Evolutionary conservation across 805 yeast genomes (phyloP), one percentile per base, ranked within the genome.

Genomic region (Metschnikowia lochheadii): DNA sequence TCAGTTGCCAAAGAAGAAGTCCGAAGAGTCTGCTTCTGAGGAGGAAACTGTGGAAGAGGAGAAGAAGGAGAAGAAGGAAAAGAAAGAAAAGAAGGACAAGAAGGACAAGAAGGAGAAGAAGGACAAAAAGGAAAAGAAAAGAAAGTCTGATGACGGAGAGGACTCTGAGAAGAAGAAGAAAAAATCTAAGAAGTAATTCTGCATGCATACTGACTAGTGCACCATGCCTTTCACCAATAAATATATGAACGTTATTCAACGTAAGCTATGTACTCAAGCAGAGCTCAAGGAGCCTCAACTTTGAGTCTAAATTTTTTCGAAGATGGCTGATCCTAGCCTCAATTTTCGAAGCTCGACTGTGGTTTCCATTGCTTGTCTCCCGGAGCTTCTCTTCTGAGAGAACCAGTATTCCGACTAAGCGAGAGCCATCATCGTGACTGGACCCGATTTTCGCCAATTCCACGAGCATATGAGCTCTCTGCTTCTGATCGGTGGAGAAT

Each of bases 81-180:
- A 73, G 50, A 74, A 77, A 63, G 75, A 75, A 33, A 54, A 53
- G 21, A 55, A 56, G 56, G 55, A 57, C 54, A 53, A 55, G 62
- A 68, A 53, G 66, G 75, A 46, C 74, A 78, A 64, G 75, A 75
- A 70, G 75, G 72, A 60, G 78, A 80, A 77, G 64, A 60, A 67
- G 49, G 68, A 73, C 49, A 74, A 77, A 63, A 75, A 75, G 35
- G 57, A 53, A 15, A 56, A 57, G 54, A 57, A 57, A 58, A 56
- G 57, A 47, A 57, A 56, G 55, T 56, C 57, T 29, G 58, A 53
- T 6, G 59, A 57, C 32, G 79, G 76, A 49, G 75, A 78, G 63
- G 63, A 68, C 53, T 67, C 75, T 45, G 76, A 78, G 64, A 76
- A 75, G 70, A 76, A 73, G 60, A 79, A 80, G 73, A 76, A 81